phyloP scores from a whole-genome alignment of 1,139 yeast species.

The Yamadazyma taylorii region DNA sequence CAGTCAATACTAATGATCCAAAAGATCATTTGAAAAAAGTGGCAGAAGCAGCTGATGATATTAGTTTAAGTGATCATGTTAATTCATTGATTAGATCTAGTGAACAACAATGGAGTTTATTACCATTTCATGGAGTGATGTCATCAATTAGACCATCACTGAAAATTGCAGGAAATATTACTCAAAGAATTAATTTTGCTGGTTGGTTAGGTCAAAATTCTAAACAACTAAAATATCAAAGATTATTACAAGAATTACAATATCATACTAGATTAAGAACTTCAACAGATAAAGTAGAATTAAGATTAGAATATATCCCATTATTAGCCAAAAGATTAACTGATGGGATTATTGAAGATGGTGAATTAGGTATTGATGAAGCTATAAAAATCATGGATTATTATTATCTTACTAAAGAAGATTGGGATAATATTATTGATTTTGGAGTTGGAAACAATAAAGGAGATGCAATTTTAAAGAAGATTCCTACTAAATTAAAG shows the following conservation, averaged over 20 bases:
- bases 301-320: constrained; percentile 79
- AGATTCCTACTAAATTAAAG: constrained; percentile 73
- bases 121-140: constrained; percentile 89
- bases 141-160: constrained; percentile 84
- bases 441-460: constrained; percentile 68
- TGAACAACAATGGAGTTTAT: constrained; percentile 93
- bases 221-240: constrained; percentile 71
- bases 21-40: constrained; percentile 60
- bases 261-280: constrained; percentile 83
- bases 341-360: constrained; percentile 50
- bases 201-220: constrained; percentile 92
- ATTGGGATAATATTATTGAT: constrained; percentile 86
- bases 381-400: constrained; percentile 75
- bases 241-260: constrained; percentile 83
- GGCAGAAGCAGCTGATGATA: constrained; percentile 81
- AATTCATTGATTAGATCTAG: constrained; percentile 83
- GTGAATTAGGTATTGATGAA: constrained; percentile 60
- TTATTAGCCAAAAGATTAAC: constrained; percentile 55
- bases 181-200: constrained; percentile 75
- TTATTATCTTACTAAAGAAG: constrained; percentile 84
- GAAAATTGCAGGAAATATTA: constrained; percentile 69
- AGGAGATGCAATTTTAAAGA: constrained; percentile 48
- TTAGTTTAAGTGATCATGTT: constrained; percentile 77
- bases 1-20: constrained; percentile 42
- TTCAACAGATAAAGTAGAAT: constrained; percentile 70